Evolutionary conservation across 2,329 filamentous ascomycete genomes (phyloP).

Genomic region (Aspergillus ustus): DNA sequence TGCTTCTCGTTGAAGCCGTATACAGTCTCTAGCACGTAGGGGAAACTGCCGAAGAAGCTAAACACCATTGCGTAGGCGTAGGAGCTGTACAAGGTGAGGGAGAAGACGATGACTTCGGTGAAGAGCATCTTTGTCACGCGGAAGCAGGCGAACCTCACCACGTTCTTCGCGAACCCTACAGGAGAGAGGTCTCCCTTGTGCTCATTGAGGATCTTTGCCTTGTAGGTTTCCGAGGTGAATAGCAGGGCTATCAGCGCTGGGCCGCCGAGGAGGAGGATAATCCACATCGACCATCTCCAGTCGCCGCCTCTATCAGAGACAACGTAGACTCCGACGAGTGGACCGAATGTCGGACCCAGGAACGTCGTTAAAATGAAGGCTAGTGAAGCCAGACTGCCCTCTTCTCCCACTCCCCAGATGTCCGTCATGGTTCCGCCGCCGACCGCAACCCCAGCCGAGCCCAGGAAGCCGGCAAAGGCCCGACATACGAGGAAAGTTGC

Average conservation of each 20-base stretch:
- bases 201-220: too few relatives aligned
- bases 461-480: too few relatives aligned
- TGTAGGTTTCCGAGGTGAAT: slow-evolving; percentile 39
- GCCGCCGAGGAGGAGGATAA: slow-evolving; percentile 42
- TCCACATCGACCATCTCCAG: slow-evolving; percentile 20
- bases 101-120: slow-evolving; percentile 10
- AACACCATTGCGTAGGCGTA: slow-evolving; percentile 16
- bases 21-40: slow-evolving; percentile 2
- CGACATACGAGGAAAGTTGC: too few relatives aligned
- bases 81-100: slow-evolving; percentile 10
- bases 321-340: slow-evolving; percentile 31
- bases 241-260: slow-evolving; percentile 58
- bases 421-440: too few relatives aligned
- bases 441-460: too few relatives aligned
- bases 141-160: not conserved
- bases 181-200: too few relatives aligned
- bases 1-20: slow-evolving; percentile 9
- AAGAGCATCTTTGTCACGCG: slow-evolving; percentile 11
- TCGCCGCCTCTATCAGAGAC: slow-evolving; percentile 26
- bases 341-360: slow-evolving; percentile 12
- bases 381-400: too few relatives aligned
- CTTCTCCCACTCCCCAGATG: too few relatives aligned
- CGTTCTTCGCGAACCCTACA: slow-evolving; percentile 38
- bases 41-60: slow-evolving; percentile 12
- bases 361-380: too few relatives aligned